Evolutionary conservation across 2,329 filamentous ascomycete species (phyloP).

Genomic region (Paracamarosporium sp.): DNA sequence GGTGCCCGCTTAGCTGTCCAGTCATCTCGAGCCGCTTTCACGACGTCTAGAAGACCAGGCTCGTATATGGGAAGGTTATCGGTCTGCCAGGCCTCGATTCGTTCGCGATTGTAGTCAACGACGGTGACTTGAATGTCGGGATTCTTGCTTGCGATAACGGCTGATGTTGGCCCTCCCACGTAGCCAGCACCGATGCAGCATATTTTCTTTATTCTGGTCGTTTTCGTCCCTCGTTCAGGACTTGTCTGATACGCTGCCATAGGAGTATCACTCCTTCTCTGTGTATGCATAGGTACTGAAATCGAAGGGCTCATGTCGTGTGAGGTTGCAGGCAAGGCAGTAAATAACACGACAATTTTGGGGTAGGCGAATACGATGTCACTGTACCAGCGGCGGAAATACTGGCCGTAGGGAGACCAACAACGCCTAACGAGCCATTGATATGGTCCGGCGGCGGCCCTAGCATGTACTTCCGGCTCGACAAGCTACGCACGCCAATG

Average conservation of each 20-base stretch:
- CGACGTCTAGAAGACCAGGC: constrained; percentile 72
- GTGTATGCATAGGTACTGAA: not conserved
- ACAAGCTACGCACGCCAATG: not conserved
- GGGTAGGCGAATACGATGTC: not conserved
- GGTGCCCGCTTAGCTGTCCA: constrained; percentile 52
- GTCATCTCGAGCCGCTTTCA: constrained; percentile 65
- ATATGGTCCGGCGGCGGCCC: not conserved
- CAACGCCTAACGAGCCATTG: not conserved
- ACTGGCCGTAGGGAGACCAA: not conserved
- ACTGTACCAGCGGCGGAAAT: not conserved
- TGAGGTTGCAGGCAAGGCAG: not conserved
- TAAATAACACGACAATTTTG: not conserved
- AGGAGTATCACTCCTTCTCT: not conserved
- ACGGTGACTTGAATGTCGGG: constrained; percentile 74
- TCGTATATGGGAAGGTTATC: constrained; percentile 77
- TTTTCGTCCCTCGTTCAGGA: not conserved
- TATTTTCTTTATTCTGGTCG: not conserved
- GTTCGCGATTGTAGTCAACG: constrained; percentile 71
- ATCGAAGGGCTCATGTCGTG: constrained; percentile 1
- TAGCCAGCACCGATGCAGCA: constrained; percentile 4
- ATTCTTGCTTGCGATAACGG: constrained; percentile 76
- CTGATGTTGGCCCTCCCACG: constrained; percentile 65
- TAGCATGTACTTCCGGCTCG: not conserved
- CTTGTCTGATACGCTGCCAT: not conserved
- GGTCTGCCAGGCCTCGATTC: constrained; percentile 77